Base-by-base conservation (phyloP, 1,284 basidiomycete genomes). In the Coniophora puteana region DNA sequence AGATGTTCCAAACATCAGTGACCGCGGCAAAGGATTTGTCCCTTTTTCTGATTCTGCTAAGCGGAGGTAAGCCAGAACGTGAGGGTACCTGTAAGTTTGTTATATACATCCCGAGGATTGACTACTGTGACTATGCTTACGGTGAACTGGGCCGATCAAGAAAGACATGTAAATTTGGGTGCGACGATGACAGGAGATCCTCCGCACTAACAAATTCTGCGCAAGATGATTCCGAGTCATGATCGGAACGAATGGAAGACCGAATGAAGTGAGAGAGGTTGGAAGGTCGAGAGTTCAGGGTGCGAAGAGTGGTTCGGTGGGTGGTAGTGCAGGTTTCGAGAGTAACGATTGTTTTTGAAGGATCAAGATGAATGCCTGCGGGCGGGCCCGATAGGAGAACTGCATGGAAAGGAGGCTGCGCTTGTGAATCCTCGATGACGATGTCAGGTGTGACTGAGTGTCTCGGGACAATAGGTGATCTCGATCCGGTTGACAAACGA, bases 61-160 rank as follows among this genome's bases (percentile, higher is more conserved):
- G 25, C 86, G 80, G 14, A 89, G 76, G 53, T 87, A 89, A 8
- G 71, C 62, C 1, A 89, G 63, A 39, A 89, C 72, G 55, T 88
- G 80, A 1, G 66, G 52, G 51, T 88, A 88, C 52, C 84, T 88
- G 50, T n/a, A 27, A 46, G 38, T 14, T 38, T 44, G 16, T 44
- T 33, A 50, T 30, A 46, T 30, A 43, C 16, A 11, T 18, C 39
- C 37, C 22, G 21, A 27, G 26, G 23, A 21, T 43, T 26, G 30
- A 26, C 25, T 35, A 16, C 4, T 41, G 35, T 14, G 21, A 31
- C 8, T 28, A 29, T 30, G 76, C 86, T 69, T 65, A 90, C 83
- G 87, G 82, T 30, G 77, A 67, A 53, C 85, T 87, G 1, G 86
- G 75, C 29, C 87, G 69, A 53, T 90, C 87, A n/a, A 90, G 66